These are phyloP conservation scores for Talaromyces thailandensis DNA, from an alignment of 495 filamentous ascomycete genomes.

Conservation along the genomic window DNA sequence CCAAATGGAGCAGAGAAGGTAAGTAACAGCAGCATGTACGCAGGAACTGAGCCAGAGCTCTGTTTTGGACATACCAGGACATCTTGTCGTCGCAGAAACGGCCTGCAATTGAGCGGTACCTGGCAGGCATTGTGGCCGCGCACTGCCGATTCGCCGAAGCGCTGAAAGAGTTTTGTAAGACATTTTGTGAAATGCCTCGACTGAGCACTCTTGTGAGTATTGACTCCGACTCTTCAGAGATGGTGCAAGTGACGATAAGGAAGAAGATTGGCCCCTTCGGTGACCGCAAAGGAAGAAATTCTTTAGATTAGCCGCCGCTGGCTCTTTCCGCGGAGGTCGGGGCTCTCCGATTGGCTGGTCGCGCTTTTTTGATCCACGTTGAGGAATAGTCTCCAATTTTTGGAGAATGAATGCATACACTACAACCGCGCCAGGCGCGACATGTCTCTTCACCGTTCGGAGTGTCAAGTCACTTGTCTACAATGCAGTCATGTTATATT, in stretches of 20 bases:
- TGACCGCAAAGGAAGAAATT: neutral
- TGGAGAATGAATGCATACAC: neutral
- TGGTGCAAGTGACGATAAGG: neutral
- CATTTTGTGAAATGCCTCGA: neutral
- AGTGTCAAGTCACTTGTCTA: neutral
- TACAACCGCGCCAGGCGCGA: neutral
- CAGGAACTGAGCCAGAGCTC: neutral
- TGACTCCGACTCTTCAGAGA: neutral
- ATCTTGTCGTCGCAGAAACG: neutral
- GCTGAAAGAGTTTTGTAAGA: neutral
- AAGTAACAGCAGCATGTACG: neutral
- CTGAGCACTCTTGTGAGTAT: neutral
- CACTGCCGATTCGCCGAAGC: conserved; percentile 1
- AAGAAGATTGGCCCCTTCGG: neutral
- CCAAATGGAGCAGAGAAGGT: neutral
- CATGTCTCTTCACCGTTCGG: neutral
- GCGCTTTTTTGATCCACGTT: neutral
- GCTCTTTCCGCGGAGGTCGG: conserved; percentile 1
- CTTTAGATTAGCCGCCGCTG: neutral
- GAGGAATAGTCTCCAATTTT: neutral
- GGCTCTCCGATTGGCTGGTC: conserved; percentile 3
- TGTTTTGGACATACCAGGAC: neutral
- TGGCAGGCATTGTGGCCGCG: neutral
- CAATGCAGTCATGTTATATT: neutral
- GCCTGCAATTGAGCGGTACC: neutral